Conservation (phyloP, 345 rosid species). For the Turritis glabra region DNA sequence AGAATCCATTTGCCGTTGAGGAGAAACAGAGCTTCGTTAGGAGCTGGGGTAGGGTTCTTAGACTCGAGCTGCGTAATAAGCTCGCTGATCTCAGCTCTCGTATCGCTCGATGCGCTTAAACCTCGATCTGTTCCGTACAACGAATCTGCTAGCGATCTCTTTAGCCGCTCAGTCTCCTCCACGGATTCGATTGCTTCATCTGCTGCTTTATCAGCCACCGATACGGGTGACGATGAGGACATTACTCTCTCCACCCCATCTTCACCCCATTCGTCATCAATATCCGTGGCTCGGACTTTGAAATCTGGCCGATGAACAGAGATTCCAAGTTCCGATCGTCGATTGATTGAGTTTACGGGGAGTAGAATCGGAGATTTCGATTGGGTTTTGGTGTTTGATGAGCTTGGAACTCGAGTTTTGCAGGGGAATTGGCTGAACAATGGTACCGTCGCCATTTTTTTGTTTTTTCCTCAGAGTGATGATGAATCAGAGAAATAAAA, state of each 20-base stretch:
- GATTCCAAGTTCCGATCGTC: slow-evolving; percentile 10
- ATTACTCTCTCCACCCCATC: slow-evolving; percentile 24
- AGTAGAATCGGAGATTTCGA: slow-evolving; percentile 34
- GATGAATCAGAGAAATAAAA: not conserved
- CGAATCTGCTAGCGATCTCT: slow-evolving; percentile 65
- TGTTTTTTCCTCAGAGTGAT: no score
- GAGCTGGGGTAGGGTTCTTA: slow-evolving; percentile 82
- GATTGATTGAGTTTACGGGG: slow-evolving; percentile 12
- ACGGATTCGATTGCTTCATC: slow-evolving; percentile 46
- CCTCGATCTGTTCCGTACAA: slow-evolving; percentile 79
- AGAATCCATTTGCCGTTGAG: slow-evolving; percentile 97
- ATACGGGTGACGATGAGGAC: slow-evolving; percentile 26
- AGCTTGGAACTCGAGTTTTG: slow-evolving; percentile 33
- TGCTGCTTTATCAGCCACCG: slow-evolving; percentile 41
- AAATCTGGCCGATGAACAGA: slow-evolving; percentile 35
- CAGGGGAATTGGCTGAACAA: slow-evolving; percentile 53
- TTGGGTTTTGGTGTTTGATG: not conserved
- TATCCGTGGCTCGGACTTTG: slow-evolving; percentile 33
- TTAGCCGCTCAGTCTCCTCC: slow-evolving; percentile 57
- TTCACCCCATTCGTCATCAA: slow-evolving; percentile 43
- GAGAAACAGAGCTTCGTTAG: slow-evolving; percentile 73
- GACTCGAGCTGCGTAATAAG: slow-evolving; percentile 86
- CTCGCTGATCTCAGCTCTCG: slow-evolving; percentile 86
- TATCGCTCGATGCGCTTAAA: slow-evolving; percentile 69
- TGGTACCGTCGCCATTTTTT: slow-evolving; percentile 54